Conservation (phyloP, 306 rosid genomes). For the Medicago ruthenica region DNA sequence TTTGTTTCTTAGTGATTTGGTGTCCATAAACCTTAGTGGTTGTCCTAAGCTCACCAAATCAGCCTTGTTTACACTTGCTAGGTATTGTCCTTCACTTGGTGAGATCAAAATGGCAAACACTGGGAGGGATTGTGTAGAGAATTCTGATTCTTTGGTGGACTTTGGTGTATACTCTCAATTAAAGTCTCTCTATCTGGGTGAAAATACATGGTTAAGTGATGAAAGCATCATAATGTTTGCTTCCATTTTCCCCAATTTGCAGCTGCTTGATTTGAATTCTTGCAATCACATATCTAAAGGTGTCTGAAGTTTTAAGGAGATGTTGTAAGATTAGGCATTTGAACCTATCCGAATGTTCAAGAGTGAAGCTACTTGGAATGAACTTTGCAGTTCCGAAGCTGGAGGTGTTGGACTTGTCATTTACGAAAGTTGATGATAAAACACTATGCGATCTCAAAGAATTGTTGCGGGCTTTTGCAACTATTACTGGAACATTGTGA, state of each 20-base stretch:
- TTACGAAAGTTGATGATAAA: neutral
- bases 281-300: neutral
- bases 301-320: neutral
- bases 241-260: neutral
- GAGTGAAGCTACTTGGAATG: neutral
- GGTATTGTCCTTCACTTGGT: neutral
- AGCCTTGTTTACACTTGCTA: neutral
- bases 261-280: neutral
- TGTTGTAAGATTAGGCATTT: neutral
- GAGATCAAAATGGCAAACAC: neutral
- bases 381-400: neutral
- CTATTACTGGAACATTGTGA: neutral
- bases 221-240: neutral
- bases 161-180: neutral
- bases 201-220: neutral
- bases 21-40: neutral
- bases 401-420: neutral
- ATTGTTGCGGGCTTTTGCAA: neutral
- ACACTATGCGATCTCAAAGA: neutral
- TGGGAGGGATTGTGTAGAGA: neutral
- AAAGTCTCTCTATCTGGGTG: neutral
- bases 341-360: neutral
- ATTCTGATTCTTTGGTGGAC: neutral
- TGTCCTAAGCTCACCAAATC: neutral
- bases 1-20: neutral